Evolutionary conservation across 2,329 filamentous ascomycete species (phyloP), one percentile per base, ranked within the genome.

Genomic region (Fusarium sp.): DNA sequence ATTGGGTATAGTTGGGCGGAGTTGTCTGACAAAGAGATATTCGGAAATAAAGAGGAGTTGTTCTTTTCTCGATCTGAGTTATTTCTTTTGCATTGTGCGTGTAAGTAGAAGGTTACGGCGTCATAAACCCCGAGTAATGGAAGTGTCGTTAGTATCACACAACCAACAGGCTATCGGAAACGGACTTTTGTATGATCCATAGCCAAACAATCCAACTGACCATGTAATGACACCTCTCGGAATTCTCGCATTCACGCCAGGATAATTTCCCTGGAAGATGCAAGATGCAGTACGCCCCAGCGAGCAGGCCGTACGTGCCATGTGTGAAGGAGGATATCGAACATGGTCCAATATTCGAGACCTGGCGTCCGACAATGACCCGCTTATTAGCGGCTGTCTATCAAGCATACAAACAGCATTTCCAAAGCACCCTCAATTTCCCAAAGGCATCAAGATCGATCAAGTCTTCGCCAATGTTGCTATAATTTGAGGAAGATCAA

Each of bases 1-100:
- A n/a, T 56, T 25, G 3, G 54, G 27, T 20, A 25, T 49, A n/a
- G 20, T 46, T 36, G 29, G 14, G 54, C 54, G 39, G 54, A 56
- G 54, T 46, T 27, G 22, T 36, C 36, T 56, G 54, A 56, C 54
- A 56, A 47, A 56, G 31, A 56, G 41, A 56, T 56, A 49, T 29
- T 56, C 22, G 29, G 18, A 18, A 63, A 41, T 25, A 45, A 15
- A 20, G 2, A 14, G n/a, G 15, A 14, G 9, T 12, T 42, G 2
- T 25, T 33, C 22, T 8, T 13, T 18, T 11, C 18, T 46, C 29
- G 9, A 17, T 47, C 17, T 56, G 38, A 25, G n/a, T 46, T 20
- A 25, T 35, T 20, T 27, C 7, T 36, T 49, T 36, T 25, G 18
- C 29, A 22, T 20, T 29, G 25, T 17, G 7, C 4, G 15, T 29